A percentile compares a stretch with the other conserved stretches of the same genome.
These are phyloP conservation scores for Verticillium alfalfae DNA, from an alignment of 2,329 filamentous ascomycete genomes.

Conservation along the genomic window DNA sequence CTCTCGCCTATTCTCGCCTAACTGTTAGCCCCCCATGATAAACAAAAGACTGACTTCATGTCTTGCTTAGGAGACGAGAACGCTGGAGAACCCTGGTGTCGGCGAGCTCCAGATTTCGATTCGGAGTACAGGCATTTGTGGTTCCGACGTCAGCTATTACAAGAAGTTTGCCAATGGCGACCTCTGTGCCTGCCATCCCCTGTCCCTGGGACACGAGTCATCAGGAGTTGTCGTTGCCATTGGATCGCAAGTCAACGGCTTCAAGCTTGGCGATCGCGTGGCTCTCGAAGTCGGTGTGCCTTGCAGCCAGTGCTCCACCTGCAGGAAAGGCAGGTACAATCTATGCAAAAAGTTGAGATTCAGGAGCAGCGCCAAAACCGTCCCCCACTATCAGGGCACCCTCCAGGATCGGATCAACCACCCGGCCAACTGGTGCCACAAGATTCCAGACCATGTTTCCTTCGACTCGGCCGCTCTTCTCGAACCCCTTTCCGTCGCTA, in stretches of 20 bases:
- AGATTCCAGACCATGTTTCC: slow-evolving; percentile 54
- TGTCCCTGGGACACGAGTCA: slow-evolving; percentile 61
- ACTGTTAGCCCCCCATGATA: neutral
- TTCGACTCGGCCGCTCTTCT: slow-evolving; percentile 56
- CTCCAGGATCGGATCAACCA: slow-evolving; percentile 59
- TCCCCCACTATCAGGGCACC: slow-evolving; percentile 60
- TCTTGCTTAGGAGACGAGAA: slow-evolving; percentile 39
- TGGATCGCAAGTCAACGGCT: slow-evolving; percentile 45
- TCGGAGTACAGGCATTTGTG: slow-evolving; percentile 63
- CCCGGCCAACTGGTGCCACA: slow-evolving; percentile 57
- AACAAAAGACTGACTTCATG: slow-evolving; percentile 11
- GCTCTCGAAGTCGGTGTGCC: slow-evolving; percentile 53
- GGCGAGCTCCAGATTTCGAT: slow-evolving; percentile 61
- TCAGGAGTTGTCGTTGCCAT: slow-evolving; percentile 53
- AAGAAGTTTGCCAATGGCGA: slow-evolving; percentile 68
- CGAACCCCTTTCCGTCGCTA: slow-evolving; percentile 57
- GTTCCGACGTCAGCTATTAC: slow-evolving; percentile 67
- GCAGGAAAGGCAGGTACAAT: slow-evolving; percentile 52
- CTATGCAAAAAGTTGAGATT: slow-evolving; percentile 58
- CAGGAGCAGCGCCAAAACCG: slow-evolving; percentile 55
- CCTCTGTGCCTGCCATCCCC: slow-evolving; percentile 58
- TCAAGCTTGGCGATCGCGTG: slow-evolving; percentile 51
- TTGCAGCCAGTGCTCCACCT: slow-evolving; percentile 45
- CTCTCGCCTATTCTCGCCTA: slow-evolving; percentile 3
- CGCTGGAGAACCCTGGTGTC: slow-evolving; percentile 36